These are phyloP conservation scores for Fusarium compactum DNA, from an alignment of 2,329 filamentous ascomycete genomes.

Conservation along the genomic window DNA sequence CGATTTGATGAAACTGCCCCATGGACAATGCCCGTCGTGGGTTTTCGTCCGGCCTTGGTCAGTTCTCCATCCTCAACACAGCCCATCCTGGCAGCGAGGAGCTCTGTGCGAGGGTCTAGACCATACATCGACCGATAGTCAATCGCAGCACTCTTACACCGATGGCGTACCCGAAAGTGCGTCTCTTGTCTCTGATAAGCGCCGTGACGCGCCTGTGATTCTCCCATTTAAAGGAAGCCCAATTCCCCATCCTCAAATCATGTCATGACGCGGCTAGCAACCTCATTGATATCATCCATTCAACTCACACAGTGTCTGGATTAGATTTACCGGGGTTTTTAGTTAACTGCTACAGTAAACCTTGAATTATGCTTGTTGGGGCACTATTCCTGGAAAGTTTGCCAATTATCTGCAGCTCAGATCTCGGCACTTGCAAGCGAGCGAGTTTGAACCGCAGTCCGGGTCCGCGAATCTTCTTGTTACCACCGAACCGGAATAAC, in stretches of 20 bases:
- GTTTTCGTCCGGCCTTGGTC: conserved; percentile 19
- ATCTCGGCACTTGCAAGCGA: conserved; percentile 28
- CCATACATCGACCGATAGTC: conserved; percentile 5
- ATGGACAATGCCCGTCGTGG: conserved; percentile 6
- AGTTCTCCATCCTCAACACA: conserved; percentile 14
- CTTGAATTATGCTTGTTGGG: conserved; percentile 17
- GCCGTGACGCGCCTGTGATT: conserved; percentile 11
- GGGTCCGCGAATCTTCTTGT: not conserved
- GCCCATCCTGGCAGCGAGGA: conserved; percentile 15
- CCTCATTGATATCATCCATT: conserved; percentile 11
- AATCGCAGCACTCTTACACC: conserved; percentile 9
- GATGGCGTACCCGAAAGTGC: conserved; percentile 9
- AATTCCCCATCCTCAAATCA: not conserved
- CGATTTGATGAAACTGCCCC: conserved; percentile 10
- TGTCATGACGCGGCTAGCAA: conserved; percentile 30
- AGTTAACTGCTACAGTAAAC: conserved; percentile 15
- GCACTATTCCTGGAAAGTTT: conserved; percentile 17
- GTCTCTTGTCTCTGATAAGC: conserved; percentile 16
- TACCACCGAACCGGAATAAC: not conserved
- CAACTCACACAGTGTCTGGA: conserved; percentile 9
- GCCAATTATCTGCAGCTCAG: conserved; percentile 11
- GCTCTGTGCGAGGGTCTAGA: conserved; percentile 32
- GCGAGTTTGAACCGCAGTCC: not conserved
- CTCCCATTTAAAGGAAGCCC: not conserved
- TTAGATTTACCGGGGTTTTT: conserved; percentile 16